Percentiles rank a stretch among this genome's conserved stretches.
phyloP scores from a whole-genome alignment of 768 basidiomycete genomes.

The Tephrocybe sp. region DNA sequence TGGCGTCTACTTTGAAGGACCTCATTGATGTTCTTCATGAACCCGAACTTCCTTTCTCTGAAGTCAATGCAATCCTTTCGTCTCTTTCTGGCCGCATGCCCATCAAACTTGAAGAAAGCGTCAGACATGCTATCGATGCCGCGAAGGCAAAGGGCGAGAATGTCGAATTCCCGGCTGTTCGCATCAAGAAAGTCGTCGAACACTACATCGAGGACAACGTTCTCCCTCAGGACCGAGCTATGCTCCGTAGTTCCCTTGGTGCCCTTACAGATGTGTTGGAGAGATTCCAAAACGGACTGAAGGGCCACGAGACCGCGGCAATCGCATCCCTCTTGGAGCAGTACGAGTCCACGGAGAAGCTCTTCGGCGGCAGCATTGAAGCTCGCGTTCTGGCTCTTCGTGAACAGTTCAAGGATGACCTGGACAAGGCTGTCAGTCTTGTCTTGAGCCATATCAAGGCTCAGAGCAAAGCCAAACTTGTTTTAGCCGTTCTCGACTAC shows the following conservation, averaged over 20 bases:
- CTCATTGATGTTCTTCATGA: constrained; percentile 81
- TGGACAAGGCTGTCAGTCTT: constrained; percentile 82
- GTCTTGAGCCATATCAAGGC: constrained; percentile 97
- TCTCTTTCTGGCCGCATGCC: constrained; percentile 93
- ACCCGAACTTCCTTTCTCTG: constrained; percentile 86
- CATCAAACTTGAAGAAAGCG: constrained; percentile 81
- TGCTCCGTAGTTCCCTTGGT: constrained; percentile 73
- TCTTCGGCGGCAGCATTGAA: constrained; percentile 95
- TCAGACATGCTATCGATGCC: constrained; percentile 76
- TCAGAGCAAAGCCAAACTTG: constrained; percentile 86
- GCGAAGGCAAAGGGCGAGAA: constrained; percentile 71
- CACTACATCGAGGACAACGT: constrained; percentile 81
- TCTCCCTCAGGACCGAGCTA: constrained; percentile 74
- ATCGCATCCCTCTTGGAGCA: constrained; percentile 75
- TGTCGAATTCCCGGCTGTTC: constrained; percentile 87
- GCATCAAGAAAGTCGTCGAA: constrained; percentile 85
- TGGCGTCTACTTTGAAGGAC: constrained; percentile 85
- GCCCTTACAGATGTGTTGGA: constrained; percentile 76
- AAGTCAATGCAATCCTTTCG: constrained; percentile 81
- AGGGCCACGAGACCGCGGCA: constrained; percentile 80
- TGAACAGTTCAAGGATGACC: constrained; percentile 89
- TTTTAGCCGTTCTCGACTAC: constrained; percentile 84
- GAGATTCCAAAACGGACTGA: constrained; percentile 78
- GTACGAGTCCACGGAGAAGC: constrained; percentile 85
- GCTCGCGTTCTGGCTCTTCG: constrained; percentile 87